Conservation (phyloP, 768 basidiomycete species). For the Albatrellus ellisii region DNA sequence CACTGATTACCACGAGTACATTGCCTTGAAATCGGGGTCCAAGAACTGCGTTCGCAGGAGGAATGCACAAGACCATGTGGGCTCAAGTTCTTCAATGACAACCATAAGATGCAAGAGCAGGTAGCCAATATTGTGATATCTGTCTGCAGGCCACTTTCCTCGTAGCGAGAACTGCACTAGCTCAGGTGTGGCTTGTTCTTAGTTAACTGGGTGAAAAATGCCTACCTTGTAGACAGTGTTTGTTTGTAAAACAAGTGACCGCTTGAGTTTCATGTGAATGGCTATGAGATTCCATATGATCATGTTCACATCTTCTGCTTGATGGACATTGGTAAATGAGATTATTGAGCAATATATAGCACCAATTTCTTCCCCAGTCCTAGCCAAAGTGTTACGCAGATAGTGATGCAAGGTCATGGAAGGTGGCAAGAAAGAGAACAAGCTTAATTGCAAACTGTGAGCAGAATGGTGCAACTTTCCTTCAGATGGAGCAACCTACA, state of each 20-base stretch:
- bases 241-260: conserved; percentile 38
- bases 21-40: conserved; percentile 74
- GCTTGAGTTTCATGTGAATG: conserved; percentile 57
- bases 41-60: conserved; percentile 60
- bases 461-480: not conserved
- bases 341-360: conserved; percentile 65
- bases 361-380: conserved; percentile 54
- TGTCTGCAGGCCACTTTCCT: conserved; percentile 68
- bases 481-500: conserved; percentile 29
- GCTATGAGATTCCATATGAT: conserved; percentile 60
- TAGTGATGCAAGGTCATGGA: conserved; percentile 62
- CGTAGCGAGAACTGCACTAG: conserved; percentile 58
- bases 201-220: no score
- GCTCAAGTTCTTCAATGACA: conserved; percentile 57
- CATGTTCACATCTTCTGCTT: conserved; percentile 34
- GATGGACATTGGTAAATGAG: conserved; percentile 49
- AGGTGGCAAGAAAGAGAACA: conserved; percentile 63
- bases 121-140: conserved; percentile 59
- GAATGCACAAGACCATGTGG: conserved; percentile 67
- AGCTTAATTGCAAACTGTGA: conserved; percentile 27
- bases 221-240: conserved; percentile 60
- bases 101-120: conserved; percentile 64
- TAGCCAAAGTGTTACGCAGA: conserved; percentile 57
- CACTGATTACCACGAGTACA: conserved; percentile 69
- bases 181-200: no score